A percentile compares a stretch with the other conserved stretches of the same genome.
phyloP scores from a whole-genome alignment of 495 filamentous ascomycete genomes.

The Chaetomium cochliodes region DNA sequence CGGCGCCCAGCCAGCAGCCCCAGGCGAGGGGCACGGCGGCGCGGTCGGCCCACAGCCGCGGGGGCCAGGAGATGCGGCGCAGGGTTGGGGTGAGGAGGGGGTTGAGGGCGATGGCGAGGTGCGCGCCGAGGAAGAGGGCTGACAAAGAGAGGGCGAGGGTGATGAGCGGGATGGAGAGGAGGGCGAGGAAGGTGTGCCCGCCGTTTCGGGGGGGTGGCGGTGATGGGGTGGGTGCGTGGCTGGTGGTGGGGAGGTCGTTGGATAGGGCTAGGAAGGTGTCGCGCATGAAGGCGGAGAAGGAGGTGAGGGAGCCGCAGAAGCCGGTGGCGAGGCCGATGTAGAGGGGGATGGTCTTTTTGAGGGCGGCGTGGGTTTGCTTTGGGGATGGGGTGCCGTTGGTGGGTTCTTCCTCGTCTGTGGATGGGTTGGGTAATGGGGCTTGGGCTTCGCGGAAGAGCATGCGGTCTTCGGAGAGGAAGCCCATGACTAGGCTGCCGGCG shows the following conservation, averaged over 20 bases:
- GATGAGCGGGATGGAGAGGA: conserved; percentile 65
- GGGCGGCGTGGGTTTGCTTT: conserved; percentile 53
- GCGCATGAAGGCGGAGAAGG: conserved; percentile 86
- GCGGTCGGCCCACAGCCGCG: conserved; percentile 64
- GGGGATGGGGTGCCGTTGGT: conserved; percentile 25
- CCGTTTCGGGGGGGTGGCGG: conserved; percentile 55
- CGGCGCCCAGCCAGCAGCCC: conserved; percentile 75
- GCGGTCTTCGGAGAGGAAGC: conserved; percentile 78
- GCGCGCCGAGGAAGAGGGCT: conserved; percentile 70
- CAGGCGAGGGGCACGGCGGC: conserved; percentile 60
- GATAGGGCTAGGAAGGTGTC: conserved; percentile 82
- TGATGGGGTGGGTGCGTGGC: background rate
- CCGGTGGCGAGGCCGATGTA: conserved; percentile 92
- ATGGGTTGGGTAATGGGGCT: background rate
- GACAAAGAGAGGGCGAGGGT: conserved; percentile 68
- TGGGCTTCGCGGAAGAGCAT: conserved; percentile 62
- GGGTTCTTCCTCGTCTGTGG: conserved; percentile 38
- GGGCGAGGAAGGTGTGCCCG: conserved; percentile 79
- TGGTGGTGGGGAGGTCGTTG: conserved; percentile 56
- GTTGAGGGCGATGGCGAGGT: conserved; percentile 67
- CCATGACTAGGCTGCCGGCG: conserved; percentile 77
- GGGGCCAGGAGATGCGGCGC: conserved; percentile 43
- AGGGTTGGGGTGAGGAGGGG: conserved; percentile 55
- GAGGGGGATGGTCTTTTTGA: conserved; percentile 81
- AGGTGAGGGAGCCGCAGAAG: conserved; percentile 91